These are phyloP conservation scores for Exophiala sideris DNA, from an alignment of 2,329 filamentous ascomycete species.

Conservation along the genomic window DNA sequence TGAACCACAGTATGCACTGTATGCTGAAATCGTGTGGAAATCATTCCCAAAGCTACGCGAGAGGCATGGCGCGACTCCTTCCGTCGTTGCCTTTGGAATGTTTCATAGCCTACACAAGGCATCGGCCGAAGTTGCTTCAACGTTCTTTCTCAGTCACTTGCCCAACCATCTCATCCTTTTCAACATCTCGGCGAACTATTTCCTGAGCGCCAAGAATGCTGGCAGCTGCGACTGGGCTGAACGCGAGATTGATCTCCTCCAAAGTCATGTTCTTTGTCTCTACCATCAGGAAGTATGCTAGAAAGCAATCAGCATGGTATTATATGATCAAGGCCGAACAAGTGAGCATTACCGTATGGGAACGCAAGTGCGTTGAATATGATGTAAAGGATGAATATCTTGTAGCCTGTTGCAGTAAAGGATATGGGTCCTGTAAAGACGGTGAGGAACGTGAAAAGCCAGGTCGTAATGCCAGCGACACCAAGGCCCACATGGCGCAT, in stretches of 20 bases:
- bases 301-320: neutral
- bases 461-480: neutral
- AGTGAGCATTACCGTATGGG: slow-evolving; percentile 42
- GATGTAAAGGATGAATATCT: slow-evolving; percentile 4
- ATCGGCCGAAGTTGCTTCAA: too few species aligned
- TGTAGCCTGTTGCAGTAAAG: neutral
- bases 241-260: slow-evolving; percentile 1
- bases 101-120: too few species aligned
- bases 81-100: too few species aligned
- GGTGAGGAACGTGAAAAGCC: slow-evolving; percentile 3
- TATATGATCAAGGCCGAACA: neutral
- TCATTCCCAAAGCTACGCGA: too few species aligned
- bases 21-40: too few species aligned
- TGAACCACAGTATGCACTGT: too few species aligned
- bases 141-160: too few species aligned
- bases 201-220: too few species aligned
- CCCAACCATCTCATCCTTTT: too few species aligned
- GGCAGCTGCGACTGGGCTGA: neutral
- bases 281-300: slow-evolving; percentile 1
- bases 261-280: slow-evolving; percentile 1
- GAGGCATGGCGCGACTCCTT: too few species aligned
- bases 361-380: slow-evolving; percentile 41
- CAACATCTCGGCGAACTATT: too few species aligned
- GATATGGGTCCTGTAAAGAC: neutral
- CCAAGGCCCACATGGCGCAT: neutral